Base-by-base conservation (phyloP, 306 rosid species). In the Vachellia collinsii region DNA sequence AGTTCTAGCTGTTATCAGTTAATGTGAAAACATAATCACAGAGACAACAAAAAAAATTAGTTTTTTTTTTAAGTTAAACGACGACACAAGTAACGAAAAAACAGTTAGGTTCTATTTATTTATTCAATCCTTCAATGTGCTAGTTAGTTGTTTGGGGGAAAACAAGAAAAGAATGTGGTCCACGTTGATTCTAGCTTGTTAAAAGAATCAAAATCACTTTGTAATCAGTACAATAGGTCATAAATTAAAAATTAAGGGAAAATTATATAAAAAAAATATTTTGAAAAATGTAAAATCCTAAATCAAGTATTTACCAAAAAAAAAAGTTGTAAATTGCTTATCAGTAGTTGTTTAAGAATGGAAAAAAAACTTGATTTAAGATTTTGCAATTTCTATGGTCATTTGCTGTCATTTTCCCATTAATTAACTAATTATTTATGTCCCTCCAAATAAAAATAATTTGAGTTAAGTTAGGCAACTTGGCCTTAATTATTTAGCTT, bases 381-480 rank as follows among this genome's bases (percentile, higher is more conserved):
- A n/a, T n/a, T n/a, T n/a, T n/a, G n/a, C n/a, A n/a, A n/a, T n/a
- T n/a, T n/a, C n/a, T n/a, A n/a, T n/a, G n/a, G n/a, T n/a, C n/a
- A n/a, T n/a, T 29, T 29, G 34, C 2, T 29, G 34, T 29, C 1
- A 0, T 29, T 2, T 29, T 29, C 34, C 34, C 34, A 29, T 29
- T 29, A 56, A 1, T 56, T 56, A n/a, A 20, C 4, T 56, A 56
- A 8, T 56, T 20, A 8, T n/a, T 17, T 54, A 54, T 7, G 11
- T 25, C 25, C 29, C 25, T 7, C 25, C 7, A n/a, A 53, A 61
- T 63, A 68, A 69, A 54, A 53, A 61, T 63, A 68, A 69, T 54
- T 23, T n/a, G 25, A 54, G 0, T n/a, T n/a, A 74, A 51, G 46
- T 78, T 80, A 76, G 73, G 71, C 79, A 82, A 75, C 17, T 62